A percentile compares a stretch with the other conserved stretches of the same genome.
These are phyloP conservation scores for Penicillium pulvis DNA, from an alignment of 495 filamentous ascomycete genomes.

Conservation along the genomic window DNA sequence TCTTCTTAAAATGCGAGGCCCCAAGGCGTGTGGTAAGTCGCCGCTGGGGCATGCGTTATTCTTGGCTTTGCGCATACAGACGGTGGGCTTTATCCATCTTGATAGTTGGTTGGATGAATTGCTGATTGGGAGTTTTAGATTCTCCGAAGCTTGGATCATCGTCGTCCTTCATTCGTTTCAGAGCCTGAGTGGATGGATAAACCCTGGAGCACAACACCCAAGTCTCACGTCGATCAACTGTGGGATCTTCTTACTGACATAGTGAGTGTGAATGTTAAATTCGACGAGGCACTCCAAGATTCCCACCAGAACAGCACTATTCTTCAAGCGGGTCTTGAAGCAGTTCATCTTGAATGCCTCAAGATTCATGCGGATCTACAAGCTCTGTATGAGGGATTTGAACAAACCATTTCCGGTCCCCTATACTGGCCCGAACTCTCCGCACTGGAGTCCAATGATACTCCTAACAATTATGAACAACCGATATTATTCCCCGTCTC, in stretches of 20 bases:
- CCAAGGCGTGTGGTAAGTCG: neutral
- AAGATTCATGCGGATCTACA: neutral
- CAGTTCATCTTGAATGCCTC: neutral
- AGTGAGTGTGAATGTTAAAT: neutral
- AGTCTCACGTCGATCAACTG: neutral
- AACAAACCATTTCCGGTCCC: slow-evolving; percentile 3
- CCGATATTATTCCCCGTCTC: neutral
- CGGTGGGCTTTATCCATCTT: neutral
- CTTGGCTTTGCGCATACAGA: slow-evolving; percentile 1
- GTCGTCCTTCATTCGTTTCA: neutral
- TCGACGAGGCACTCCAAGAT: neutral
- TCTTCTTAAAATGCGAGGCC: neutral
- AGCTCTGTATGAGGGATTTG: neutral
- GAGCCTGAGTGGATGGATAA: slow-evolving; percentile 5
- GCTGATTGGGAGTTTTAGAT: neutral
- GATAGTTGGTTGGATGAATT: neutral
- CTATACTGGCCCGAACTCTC: slow-evolving; percentile 3
- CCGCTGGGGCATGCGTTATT: neutral
- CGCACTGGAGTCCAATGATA: neutral
- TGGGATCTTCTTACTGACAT: slow-evolving; percentile 1
- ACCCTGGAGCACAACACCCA: neutral
- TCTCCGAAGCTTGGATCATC: neutral
- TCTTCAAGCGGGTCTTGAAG: neutral
- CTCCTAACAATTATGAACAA: no score
- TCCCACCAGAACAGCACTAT: neutral